Percentiles rank a stretch among this genome's conserved stretches.
Evolutionary conservation across 768 basidiomycete genomes (phyloP).

Genomic region (button mushroom (Agaricus bisporus)): DNA sequence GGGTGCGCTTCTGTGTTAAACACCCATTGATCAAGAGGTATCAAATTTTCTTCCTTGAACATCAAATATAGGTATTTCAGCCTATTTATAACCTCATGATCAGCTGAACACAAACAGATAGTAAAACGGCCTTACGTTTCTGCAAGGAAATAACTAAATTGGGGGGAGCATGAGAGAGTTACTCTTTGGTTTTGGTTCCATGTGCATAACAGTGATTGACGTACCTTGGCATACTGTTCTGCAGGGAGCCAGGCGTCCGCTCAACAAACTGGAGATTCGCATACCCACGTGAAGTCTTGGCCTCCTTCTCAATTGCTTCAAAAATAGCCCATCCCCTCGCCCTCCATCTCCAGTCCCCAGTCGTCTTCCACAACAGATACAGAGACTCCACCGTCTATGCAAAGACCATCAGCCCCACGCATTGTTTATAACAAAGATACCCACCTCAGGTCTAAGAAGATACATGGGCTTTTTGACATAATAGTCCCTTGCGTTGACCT

Average conservation of each 20-base stretch:
- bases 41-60: constrained; percentile 56
- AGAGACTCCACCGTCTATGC: constrained; percentile 66
- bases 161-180: neutral
- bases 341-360: constrained; percentile 64
- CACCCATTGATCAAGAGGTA: constrained; percentile 53
- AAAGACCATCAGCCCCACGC: neutral
- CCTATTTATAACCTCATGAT: constrained; percentile 22
- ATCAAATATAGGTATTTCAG: constrained; percentile 71
- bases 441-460: constrained; percentile 66
- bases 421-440: constrained; percentile 15
- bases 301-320: constrained; percentile 53
- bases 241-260: constrained; percentile 26
- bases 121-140: constrained; percentile 31
- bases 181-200: neutral
- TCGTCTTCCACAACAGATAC: constrained; percentile 65
- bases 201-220: constrained; percentile 11
- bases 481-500: constrained; percentile 46
- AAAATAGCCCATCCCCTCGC: constrained; percentile 68
- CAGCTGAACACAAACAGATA: constrained; percentile 1
- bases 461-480: constrained; percentile 37
- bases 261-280: constrained; percentile 50
- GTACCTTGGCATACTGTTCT: constrained; percentile 73
- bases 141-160: constrained; percentile 38
- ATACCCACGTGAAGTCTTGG: constrained; percentile 58
- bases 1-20: constrained; percentile 76